These are phyloP conservation scores for Tylopilus sp. DNA, from an alignment of 768 basidiomycete genomes.

Conservation along the genomic window DNA sequence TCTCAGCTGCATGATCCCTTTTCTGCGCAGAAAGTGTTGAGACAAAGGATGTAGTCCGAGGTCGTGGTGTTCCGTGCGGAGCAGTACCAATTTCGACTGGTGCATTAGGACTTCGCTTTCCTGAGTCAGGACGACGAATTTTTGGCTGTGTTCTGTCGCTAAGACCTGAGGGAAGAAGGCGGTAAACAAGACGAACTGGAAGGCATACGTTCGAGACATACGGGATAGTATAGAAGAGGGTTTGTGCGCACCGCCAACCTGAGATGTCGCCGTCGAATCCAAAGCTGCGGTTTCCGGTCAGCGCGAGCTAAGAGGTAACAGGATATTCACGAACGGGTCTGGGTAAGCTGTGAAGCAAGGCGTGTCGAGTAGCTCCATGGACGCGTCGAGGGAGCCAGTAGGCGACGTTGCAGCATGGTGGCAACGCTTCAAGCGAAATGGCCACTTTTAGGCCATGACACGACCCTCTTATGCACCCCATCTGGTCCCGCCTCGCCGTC, in stretches of 20 bases:
- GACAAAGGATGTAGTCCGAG: conserved; percentile 19
- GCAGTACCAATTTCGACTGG: background rate
- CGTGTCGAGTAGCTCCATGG: conserved; percentile 8
- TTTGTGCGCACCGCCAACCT: background rate
- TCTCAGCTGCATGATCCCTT: conserved; percentile 21
- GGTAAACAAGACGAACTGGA: background rate
- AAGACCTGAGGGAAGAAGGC: conserved; percentile 12
- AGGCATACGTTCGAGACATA: conserved; percentile 11
- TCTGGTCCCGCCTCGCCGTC: conserved; percentile 63
- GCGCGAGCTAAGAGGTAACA: background rate
- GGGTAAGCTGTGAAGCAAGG: conserved; percentile 8
- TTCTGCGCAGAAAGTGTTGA: conserved; percentile 19
- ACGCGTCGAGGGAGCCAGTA: background rate
- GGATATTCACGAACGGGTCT: background rate
- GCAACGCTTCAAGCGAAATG: background rate
- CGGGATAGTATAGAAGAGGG: conserved; percentile 18
- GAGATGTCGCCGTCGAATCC: background rate
- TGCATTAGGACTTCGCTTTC: background rate
- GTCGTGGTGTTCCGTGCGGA: background rate
- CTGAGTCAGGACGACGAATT: conserved; percentile 5
- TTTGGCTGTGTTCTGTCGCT: conserved; percentile 9
- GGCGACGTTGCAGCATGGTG: conserved; percentile 19
- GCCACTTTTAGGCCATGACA: conserved; percentile 5
- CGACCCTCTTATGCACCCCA: conserved; percentile 36
- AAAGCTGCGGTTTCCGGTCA: conserved; percentile 8